Percentiles rank a stretch among this genome's conserved stretches.
Evolutionary conservation across 2,329 filamentous ascomycete genomes (phyloP).

Genomic region (Penicillium sp.): DNA sequence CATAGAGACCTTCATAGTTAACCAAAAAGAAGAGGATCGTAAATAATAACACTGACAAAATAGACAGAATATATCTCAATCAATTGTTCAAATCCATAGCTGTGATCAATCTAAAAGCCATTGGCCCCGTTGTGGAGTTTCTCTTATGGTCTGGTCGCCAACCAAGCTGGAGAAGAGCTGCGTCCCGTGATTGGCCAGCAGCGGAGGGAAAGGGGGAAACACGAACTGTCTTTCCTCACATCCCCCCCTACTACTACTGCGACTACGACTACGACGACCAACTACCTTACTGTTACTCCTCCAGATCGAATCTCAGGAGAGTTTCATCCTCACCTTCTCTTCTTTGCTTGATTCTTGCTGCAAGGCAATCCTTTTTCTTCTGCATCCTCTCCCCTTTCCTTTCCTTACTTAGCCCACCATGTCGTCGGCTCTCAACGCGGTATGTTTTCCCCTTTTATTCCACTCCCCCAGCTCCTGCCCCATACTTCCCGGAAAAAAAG

Average conservation of each 20-base stretch:
- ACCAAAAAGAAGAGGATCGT: not conserved
- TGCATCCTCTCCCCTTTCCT: conserved; percentile 27
- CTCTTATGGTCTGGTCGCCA: conserved; percentile 7
- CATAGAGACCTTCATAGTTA: not conserved
- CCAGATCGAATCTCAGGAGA: conserved; percentile 37
- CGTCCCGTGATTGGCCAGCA: conserved; percentile 36
- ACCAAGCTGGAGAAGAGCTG: conserved; percentile 28
- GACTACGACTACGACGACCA: conserved; percentile 3
- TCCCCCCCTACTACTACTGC: conserved; percentile 24
- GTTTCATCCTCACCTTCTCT: conserved; percentile 34
- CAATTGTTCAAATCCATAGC: too few relatives aligned
- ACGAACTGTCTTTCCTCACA: conserved; percentile 35
- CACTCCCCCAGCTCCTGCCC: conserved; percentile 34
- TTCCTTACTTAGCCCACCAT: conserved; percentile 48
- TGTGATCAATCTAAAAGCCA: not conserved
- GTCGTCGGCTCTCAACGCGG: conserved; percentile 61
- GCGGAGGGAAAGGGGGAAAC: conserved; percentile 39
- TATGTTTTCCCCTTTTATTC: conserved; percentile 48
- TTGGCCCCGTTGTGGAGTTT: conserved; percentile 18
- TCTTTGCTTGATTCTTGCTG: conserved; percentile 29
- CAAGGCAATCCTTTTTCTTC: conserved; percentile 28
- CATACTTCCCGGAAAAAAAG: conserved; percentile 26
- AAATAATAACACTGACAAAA: not conserved
- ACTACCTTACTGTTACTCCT: conserved; percentile 16
- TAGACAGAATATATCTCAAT: not conserved